Conservation (phyloP, 176 grass and related monocot species). For the Avena insularis region DNA sequence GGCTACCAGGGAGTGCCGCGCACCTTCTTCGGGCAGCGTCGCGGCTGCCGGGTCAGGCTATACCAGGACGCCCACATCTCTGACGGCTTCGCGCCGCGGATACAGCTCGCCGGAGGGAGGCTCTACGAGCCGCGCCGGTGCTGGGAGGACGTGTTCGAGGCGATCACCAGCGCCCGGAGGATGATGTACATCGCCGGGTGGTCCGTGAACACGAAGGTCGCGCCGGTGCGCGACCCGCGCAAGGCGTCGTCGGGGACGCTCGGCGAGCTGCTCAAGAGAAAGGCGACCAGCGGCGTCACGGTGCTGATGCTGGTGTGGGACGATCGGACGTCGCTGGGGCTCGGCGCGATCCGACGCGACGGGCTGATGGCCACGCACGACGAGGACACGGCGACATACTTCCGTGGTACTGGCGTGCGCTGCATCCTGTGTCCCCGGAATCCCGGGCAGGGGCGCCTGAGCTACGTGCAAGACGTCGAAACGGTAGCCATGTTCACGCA, state of each 20-base stretch:
- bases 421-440: conserved; percentile 86
- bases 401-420: conserved; percentile 46
- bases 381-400: conserved; percentile 71
- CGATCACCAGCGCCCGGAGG: conserved; percentile 56
- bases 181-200: conserved; percentile 88
- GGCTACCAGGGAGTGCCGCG: conserved; percentile 53
- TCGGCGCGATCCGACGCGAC: conserved; percentile 72
- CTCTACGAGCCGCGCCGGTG: conserved; percentile 65
- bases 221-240: conserved; percentile 67
- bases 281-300: conserved; percentile 62
- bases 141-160: conserved; percentile 91
- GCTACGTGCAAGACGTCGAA: conserved; percentile 72
- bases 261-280: conserved; percentile 72
- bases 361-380: conserved; percentile 92
- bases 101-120: conserved; percentile 22
- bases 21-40: conserved; percentile 69
- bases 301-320: conserved; percentile 91
- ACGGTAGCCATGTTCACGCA: conserved; percentile 89
- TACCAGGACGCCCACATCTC: conserved; percentile 83
- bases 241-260: conserved; percentile 40
- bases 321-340: conserved; percentile 76
- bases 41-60: conserved; percentile 62
- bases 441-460: conserved; percentile 58
- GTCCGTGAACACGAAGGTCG: conserved; percentile 76
- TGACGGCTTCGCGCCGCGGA: conserved; percentile 42